Conservation (phyloP, 169 alveolate species). For the Babesia bigemina region DNA sequence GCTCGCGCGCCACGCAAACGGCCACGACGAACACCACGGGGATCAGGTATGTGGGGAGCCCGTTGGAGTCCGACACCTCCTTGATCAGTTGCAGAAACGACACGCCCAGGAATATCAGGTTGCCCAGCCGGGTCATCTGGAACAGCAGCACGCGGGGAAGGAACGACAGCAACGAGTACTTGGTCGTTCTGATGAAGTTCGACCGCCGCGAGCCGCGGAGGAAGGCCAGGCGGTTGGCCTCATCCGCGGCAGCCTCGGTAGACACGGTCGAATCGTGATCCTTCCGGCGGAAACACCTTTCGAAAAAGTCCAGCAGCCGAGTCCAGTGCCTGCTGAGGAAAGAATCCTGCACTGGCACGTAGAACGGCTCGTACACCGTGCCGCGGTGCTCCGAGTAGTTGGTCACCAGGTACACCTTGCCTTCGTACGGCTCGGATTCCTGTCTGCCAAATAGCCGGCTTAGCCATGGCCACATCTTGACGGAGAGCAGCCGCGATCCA, state of each 20-base stretch:
- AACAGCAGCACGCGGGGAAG: slow-evolving; percentile 67
- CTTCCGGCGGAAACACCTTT: not conserved
- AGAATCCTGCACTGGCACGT: slow-evolving; percentile 28
- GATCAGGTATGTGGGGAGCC: slow-evolving; percentile 88
- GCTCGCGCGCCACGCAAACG: slow-evolving; percentile 91
- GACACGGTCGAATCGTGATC: not conserved
- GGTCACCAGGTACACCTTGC: slow-evolving; percentile 35
- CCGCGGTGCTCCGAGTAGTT: slow-evolving; percentile 33
- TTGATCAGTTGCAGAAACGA: slow-evolving; percentile 86
- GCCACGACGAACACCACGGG: slow-evolving; percentile 91
- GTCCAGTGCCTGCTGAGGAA: slow-evolving; percentile 11
- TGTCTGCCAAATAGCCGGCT: not conserved
- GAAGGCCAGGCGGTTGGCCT: slow-evolving; percentile 39
- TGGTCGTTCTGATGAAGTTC: slow-evolving; percentile 65
- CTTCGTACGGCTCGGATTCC: slow-evolving; percentile 7
- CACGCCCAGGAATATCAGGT: slow-evolving; percentile 86
- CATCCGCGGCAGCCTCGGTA: slow-evolving; percentile 23
- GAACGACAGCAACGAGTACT: slow-evolving; percentile 63
- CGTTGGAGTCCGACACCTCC: slow-evolving; percentile 84
- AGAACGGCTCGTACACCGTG: slow-evolving; percentile 26
- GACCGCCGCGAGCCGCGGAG: slow-evolving; percentile 34
- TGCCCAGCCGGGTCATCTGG: slow-evolving; percentile 81
- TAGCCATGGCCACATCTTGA: slow-evolving; percentile 28
- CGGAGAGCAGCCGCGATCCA: not conserved
- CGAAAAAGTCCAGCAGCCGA: not conserved